Percentiles rank a stretch among this genome's conserved stretches.
Conservation (phyloP, 805 yeast genomes). For the Pichia phayaonensis region DNA sequence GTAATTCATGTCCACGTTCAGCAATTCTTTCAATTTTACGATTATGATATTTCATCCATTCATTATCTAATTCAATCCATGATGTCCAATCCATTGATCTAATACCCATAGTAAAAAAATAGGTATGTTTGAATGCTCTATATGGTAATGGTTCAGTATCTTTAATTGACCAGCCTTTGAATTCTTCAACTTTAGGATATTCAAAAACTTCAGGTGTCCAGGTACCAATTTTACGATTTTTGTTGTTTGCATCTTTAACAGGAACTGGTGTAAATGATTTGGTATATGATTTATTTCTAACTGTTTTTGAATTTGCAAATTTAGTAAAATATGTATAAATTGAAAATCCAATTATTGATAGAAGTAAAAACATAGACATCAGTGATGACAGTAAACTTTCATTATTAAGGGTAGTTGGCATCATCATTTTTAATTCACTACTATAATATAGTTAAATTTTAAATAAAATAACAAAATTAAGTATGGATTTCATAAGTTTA, state of each 20-base stretch:
- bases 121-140: conserved; percentile 59
- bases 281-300: conserved; percentile 5
- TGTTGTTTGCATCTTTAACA: conserved; percentile 34
- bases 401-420: not conserved
- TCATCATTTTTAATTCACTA: not conserved
- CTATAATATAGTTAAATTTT: not conserved
- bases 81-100: conserved; percentile 50
- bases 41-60: conserved; percentile 50
- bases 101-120: conserved; percentile 63
- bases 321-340: not conserved
- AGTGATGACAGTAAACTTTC: not conserved
- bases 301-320: not conserved
- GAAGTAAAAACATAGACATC: not conserved
- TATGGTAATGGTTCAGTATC: conserved; percentile 52
- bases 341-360: not conserved
- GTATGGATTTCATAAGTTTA: not conserved
- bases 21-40: conserved; percentile 43
- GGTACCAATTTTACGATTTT: conserved; percentile 37
- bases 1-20: conserved; percentile 38
- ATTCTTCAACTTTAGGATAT: conserved; percentile 44
- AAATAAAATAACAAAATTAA: no score
- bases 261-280: conserved; percentile 25
- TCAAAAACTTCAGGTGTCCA: conserved; percentile 49
- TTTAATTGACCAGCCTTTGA: conserved; percentile 40
- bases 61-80: conserved; percentile 65